Conservation (phyloP, 2,329 filamentous ascomycete species). For the Penicillium italicum region DNA sequence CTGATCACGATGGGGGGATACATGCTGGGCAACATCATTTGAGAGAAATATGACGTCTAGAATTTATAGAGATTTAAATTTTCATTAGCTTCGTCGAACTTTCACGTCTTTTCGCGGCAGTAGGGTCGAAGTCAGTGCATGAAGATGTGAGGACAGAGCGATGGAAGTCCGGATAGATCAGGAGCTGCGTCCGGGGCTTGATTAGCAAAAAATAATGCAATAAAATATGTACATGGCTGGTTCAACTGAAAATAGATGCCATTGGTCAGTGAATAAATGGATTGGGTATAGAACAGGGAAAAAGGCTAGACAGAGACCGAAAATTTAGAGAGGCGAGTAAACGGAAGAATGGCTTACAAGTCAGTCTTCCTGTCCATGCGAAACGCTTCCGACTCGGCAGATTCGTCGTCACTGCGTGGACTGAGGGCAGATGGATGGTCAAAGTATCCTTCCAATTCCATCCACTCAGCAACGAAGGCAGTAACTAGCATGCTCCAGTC, state of each 20-base stretch:
- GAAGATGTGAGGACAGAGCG: background rate
- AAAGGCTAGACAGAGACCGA: background rate
- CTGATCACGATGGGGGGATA: slow-evolving; percentile 48
- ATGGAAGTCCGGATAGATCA: background rate
- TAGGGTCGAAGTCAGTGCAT: background rate
- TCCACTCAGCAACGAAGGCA: slow-evolving; percentile 86
- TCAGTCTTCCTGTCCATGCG: slow-evolving; percentile 34
- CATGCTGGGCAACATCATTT: slow-evolving; percentile 41
- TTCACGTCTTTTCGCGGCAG: background rate
- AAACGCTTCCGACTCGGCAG: slow-evolving; percentile 13
- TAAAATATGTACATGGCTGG: background rate
- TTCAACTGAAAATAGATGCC: background rate
- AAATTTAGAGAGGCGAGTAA: slow-evolving; percentile 5
- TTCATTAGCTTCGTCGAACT: background rate
- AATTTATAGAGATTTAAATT: background rate
- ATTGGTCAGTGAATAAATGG: background rate
- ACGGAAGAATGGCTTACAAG: slow-evolving; percentile 37
- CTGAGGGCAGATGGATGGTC: slow-evolving; percentile 13
- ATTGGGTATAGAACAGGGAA: slow-evolving; percentile 12
- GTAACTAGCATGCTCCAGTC: slow-evolving; percentile 86
- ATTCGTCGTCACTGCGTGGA: slow-evolving; percentile 7
- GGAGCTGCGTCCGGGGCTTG: background rate
- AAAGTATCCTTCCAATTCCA: slow-evolving; percentile 68
- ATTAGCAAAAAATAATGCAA: slow-evolving; percentile 4
- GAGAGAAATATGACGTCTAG: background rate